Base-by-base conservation (phyloP, 108 stramenopile genomes). In the Conticribra weissflogii region DNA sequence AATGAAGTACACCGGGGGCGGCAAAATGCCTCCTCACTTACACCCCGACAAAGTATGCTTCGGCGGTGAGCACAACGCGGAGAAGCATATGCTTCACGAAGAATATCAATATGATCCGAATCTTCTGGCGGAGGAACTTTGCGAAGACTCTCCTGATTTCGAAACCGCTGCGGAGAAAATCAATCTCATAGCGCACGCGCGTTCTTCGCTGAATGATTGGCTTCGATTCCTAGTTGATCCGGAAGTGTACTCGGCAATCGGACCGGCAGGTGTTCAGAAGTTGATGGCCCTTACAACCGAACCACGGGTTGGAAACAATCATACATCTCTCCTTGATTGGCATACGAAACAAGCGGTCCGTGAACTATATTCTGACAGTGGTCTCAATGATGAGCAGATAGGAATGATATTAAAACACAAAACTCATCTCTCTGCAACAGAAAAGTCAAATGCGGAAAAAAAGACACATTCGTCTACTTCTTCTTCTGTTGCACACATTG, bases 21-120 rank as follows among this genome's bases (percentile, higher is more conserved):
- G 12, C 12, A 41, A 41, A 41, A 41, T 41, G 12, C 5, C 5
- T 41, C 36, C 36, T 12, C 5, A 9, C 12, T 5, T 5, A 9
- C 5, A 41, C 12, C 36, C 36, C 8, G 12, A 41, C 12, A 12
- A 41, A 41, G 36, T 12, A 5, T 41, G 36, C 12, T 41, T 41
- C 36, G 36, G 12, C 36, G 8, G 36, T 41, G 36, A 41, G 8
- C 5, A 41, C 36, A 41, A 5, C 5, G 12, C 12, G 36, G 56
- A 59, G 19, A 49, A 30, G 17, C 1, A 2, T 15, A 3, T 23
- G 53, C 3, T 30, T 27, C 55, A 64, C 3, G 51, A 51, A 17
- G 29, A 64, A 29, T 64, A 29, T 17, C 63, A 22, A 41, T 47
- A 27, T 61, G 56, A 36, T 48, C 45, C 59, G 5, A 18, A 17